These are phyloP conservation scores for Trametes cinnabarina DNA, from an alignment of 768 basidiomycete genomes.

Conservation along the genomic window DNA sequence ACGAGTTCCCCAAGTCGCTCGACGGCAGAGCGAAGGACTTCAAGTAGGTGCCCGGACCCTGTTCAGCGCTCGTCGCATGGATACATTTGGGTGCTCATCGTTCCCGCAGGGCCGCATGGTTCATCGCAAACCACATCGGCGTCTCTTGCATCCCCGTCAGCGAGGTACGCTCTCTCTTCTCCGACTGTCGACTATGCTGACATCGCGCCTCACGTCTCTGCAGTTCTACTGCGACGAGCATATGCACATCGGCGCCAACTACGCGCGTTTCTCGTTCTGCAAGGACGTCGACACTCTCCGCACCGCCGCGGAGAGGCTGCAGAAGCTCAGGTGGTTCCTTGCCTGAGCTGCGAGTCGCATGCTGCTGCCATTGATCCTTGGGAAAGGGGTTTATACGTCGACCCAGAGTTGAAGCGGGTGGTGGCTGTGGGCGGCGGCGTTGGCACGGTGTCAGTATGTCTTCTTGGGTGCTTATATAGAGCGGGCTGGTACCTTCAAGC, in stretches of 20 bases:
- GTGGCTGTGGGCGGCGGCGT: too few species aligned
- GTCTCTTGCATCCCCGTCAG: conserved; percentile 93
- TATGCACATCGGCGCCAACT: conserved; percentile 78
- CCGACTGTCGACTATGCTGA: neutral
- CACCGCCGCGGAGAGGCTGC: conserved; percentile 75
- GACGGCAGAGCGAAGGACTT: conserved; percentile 84
- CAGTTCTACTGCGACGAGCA: conserved; percentile 93
- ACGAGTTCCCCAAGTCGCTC: conserved; percentile 74
- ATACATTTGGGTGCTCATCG: neutral
- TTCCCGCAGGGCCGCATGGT: conserved; percentile 76
- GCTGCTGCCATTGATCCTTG: too few species aligned
- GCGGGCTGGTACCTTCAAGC: too few species aligned
- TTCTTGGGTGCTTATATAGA: too few species aligned
- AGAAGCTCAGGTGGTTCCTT: conserved; percentile 28
- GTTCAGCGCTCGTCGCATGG: too few species aligned
- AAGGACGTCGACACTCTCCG: conserved; percentile 86
- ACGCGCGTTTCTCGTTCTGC: conserved; percentile 91
- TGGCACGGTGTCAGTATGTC: too few species aligned
- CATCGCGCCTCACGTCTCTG: too few species aligned
- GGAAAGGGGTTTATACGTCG: too few species aligned
- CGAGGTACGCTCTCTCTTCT: conserved; percentile 53
- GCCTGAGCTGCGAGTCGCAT: too few species aligned
- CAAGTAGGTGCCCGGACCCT: too few species aligned
- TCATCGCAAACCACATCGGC: conserved; percentile 84
- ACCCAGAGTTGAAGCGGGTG: too few species aligned